Evolutionary conservation across 139 green algal species (phyloP).

Genomic region (Closterium sp.): DNA sequence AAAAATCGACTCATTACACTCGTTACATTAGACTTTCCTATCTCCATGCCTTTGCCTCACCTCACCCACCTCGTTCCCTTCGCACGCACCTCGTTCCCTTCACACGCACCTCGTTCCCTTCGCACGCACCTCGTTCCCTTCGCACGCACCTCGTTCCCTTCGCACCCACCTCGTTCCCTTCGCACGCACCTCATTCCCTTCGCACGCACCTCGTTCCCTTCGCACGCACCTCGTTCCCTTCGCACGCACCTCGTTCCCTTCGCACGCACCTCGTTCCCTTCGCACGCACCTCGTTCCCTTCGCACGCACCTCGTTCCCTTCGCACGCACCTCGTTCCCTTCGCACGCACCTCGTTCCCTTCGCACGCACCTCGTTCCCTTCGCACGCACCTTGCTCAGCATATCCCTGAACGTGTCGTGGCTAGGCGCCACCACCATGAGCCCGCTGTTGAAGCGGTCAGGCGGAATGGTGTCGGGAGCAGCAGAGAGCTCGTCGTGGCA

Average conservation of each 20-base stretch:
- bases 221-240: background rate
- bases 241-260: too few relatives aligned
- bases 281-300: background rate
- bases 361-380: too few relatives aligned
- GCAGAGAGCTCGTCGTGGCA: background rate
- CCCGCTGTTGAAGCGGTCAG: constrained; percentile 33
- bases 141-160: background rate
- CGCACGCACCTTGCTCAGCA: constrained; percentile 1
- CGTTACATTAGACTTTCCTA: background rate
- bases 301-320: too few relatives aligned
- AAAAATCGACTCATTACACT: too few relatives aligned
- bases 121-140: too few relatives aligned
- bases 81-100: background rate
- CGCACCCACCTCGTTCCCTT: too few relatives aligned
- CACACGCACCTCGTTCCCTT: background rate
- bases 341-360: background rate
- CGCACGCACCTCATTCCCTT: background rate
- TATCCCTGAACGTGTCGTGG: constrained; percentile 13
- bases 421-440: constrained; percentile 28
- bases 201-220: too few relatives aligned
- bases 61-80: too few relatives aligned
- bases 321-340: background rate
- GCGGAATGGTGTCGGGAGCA: constrained; percentile 23
- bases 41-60: too few relatives aligned
- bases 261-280: too few relatives aligned